Conservation (phyloP, 331 rosid genomes). For the Rhamnella rubrinervis region DNA sequence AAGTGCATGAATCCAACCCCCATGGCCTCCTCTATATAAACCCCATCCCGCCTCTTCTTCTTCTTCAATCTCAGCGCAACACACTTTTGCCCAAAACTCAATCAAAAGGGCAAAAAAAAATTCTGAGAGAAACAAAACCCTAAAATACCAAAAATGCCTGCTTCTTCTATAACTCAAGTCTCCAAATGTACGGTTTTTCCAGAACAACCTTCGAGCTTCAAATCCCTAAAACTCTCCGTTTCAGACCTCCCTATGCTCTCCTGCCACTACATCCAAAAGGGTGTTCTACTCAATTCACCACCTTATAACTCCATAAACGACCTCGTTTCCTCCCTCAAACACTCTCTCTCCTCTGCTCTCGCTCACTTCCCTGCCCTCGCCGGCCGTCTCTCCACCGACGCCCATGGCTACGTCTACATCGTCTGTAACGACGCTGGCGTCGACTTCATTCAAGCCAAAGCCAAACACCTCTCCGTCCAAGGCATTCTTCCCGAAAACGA, state of each 20-base stretch:
- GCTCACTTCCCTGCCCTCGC: conserved; percentile 86
- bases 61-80: background rate
- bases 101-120: too few species aligned
- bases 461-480: conserved; percentile 45
- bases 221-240: conserved; percentile 70
- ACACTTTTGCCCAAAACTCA: background rate
- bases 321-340: conserved; percentile 48
- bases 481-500: conserved; percentile 22
- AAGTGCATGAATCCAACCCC: conserved; percentile 39
- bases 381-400: conserved; percentile 65
- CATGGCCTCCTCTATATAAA: conserved; percentile 16
- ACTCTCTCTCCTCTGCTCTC: conserved; percentile 59
- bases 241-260: conserved; percentile 96
- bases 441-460: conserved; percentile 66
- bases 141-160: conserved; percentile 55
- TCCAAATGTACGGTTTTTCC: conserved; percentile 70
- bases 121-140: background rate
- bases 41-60: background rate
- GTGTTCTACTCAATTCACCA: conserved; percentile 56
- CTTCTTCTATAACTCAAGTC: conserved; percentile 53
- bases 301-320: conserved; percentile 44
- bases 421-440: conserved; percentile 75
- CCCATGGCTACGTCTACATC: conserved; percentile 51
- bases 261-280: conserved; percentile 90
- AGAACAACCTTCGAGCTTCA: conserved; percentile 39